Evolutionary conservation across 139 green algal genomes (phyloP).

Genomic region (Haematococcus sp.): DNA sequence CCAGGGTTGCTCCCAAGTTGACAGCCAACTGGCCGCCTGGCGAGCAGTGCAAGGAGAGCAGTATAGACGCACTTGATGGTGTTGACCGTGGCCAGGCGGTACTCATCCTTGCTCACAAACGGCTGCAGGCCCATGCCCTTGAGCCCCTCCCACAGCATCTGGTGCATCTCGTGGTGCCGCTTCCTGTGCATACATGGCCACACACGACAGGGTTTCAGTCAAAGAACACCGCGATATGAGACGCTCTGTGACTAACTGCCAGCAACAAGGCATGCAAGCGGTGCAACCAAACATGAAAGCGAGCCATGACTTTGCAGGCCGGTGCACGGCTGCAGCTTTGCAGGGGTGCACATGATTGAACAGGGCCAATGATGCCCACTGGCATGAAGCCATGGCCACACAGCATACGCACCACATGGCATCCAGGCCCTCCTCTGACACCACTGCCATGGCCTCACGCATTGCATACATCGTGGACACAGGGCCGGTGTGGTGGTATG

Average conservation of each 20-base stretch:
- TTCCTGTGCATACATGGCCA: conserved; percentile 23
- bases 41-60: no score
- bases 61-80: conserved; percentile 70
- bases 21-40: no score
- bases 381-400: neutral
- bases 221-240: no score
- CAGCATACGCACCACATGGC: conserved; percentile 26
- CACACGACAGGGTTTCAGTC: no score
- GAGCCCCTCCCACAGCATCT: conserved; percentile 79
- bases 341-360: no score
- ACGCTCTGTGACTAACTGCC: no score
- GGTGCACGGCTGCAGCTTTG: no score
- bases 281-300: no score
- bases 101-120: conserved; percentile 71
- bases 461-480: conserved; percentile 84
- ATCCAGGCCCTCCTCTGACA: conserved; percentile 67
- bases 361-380: no score
- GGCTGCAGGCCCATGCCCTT: conserved; percentile 70
- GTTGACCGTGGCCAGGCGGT: conserved; percentile 85
- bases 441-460: conserved; percentile 80
- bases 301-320: no score
- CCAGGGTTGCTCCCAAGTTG: no score
- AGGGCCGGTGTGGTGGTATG: conserved; percentile 42
- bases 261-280: no score
- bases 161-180: conserved; percentile 59